A percentile compares a stretch with the other conserved stretches of the same genome.
Conservation (phyloP, 805 yeast species). For the Monosporozyma unispora region DNA sequence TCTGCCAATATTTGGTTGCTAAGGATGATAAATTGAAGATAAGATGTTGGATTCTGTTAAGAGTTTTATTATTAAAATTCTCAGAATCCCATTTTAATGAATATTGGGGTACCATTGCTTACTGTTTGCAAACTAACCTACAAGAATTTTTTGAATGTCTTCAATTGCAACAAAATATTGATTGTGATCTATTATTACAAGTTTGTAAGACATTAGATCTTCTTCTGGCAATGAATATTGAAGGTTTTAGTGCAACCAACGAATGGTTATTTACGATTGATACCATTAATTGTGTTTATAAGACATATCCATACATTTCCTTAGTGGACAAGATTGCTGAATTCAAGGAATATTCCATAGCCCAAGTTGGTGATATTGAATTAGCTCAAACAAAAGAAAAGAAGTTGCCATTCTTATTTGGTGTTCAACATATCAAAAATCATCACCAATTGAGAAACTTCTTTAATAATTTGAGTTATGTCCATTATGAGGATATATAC, state of each 20-base stretch:
- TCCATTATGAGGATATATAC: slow-evolving; percentile 40
- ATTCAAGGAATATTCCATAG: slow-evolving; percentile 30
- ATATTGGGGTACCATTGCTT: slow-evolving; percentile 60
- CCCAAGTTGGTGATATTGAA: slow-evolving; percentile 23
- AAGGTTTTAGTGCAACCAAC: slow-evolving; percentile 59
- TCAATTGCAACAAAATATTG: slow-evolving; percentile 22
- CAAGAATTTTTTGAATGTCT: slow-evolving; percentile 25
- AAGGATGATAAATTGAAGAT: slow-evolving; percentile 24
- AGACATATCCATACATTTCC: slow-evolving; percentile 26
- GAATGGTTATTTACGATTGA: slow-evolving; percentile 85
- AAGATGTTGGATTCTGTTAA: slow-evolving; percentile 41
- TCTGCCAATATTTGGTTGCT: slow-evolving; percentile 33
- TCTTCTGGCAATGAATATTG: slow-evolving; percentile 55
- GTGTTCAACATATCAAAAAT: slow-evolving; percentile 18
- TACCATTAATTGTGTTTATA: slow-evolving; percentile 48
- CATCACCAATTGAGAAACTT: slow-evolving; percentile 21
- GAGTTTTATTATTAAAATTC: slow-evolving; percentile 57
- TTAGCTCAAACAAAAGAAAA: slow-evolving; percentile 12
- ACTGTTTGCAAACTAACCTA: slow-evolving; percentile 41
- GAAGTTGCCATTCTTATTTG: slow-evolving; percentile 25
- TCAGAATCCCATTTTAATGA: slow-evolving; percentile 56
- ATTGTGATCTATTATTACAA: slow-evolving; percentile 34
- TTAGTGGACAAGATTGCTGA: slow-evolving; percentile 41
- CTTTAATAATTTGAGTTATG: slow-evolving; percentile 23
- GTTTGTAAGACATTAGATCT: slow-evolving; percentile 77